Evolutionary conservation across 1,284 basidiomycete species (phyloP).

Genomic region (Pisolithus thermaeus): DNA sequence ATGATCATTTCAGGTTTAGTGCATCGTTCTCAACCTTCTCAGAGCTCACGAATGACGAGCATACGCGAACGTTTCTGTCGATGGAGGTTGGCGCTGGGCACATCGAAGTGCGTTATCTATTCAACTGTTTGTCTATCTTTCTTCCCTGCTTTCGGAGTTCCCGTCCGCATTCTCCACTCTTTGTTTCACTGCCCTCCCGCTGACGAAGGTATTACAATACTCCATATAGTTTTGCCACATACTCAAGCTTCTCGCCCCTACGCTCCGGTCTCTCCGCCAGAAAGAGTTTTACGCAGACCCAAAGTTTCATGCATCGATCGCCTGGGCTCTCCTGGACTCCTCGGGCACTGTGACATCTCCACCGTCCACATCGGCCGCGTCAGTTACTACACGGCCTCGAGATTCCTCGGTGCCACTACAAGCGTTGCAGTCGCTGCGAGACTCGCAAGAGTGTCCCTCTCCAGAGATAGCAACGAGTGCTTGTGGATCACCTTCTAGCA

Average conservation of each 20-base stretch:
- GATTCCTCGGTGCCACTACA: too few relatives aligned
- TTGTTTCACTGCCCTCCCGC: not conserved
- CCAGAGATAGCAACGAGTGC: too few relatives aligned
- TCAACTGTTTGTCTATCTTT: not conserved
- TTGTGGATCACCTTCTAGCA: not conserved
- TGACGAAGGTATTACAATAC: conserved; percentile 3
- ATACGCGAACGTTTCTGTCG: conserved; percentile 67
- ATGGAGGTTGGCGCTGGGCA: conserved; percentile 76
- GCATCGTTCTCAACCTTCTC: conserved; percentile 67
- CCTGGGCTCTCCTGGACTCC: conserved; percentile 66
- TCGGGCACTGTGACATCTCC: conserved; percentile 5
- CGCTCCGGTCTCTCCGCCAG: conserved; percentile 54
- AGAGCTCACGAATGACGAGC: conserved; percentile 72
- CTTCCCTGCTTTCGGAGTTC: not conserved
- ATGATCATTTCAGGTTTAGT: conserved; percentile 46
- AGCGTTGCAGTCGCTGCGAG: too few relatives aligned
- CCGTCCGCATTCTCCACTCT: not conserved
- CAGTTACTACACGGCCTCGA: too few relatives aligned
- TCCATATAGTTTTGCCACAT: conserved; percentile 46
- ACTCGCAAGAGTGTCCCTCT: too few relatives aligned
- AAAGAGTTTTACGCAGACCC: conserved; percentile 68
- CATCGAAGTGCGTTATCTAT: conserved; percentile 43
- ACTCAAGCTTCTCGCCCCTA: conserved; percentile 46
- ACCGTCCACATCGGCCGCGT: not conserved
- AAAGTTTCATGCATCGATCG: conserved; percentile 76